phyloP scores from a whole-genome alignment of 192 early-diverging fungal species.

The Linnemannia schmuckeri region DNA sequence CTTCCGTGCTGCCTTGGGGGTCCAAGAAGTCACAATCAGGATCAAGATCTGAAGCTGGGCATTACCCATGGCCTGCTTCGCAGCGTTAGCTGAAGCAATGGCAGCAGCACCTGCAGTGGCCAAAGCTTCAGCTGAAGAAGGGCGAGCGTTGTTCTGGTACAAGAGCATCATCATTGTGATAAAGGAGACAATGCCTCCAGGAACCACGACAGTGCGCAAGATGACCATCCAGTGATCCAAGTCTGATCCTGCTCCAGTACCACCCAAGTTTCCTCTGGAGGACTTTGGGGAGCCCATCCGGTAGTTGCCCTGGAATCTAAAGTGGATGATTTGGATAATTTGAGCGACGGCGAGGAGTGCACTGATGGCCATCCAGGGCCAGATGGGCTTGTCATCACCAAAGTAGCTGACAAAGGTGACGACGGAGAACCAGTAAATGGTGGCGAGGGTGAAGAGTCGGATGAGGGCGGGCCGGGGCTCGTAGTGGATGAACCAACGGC shows the following conservation, averaged over 20 bases:
- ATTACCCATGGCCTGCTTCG: constrained; percentile 41
- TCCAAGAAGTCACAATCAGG: constrained; percentile 69
- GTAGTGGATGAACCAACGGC: constrained; percentile 70
- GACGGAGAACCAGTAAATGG: constrained; percentile 65
- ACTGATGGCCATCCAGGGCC: constrained; percentile 69
- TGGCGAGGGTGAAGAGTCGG: constrained; percentile 64
- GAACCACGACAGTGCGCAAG: constrained; percentile 57
- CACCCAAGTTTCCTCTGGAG: not conserved
- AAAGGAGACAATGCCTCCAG: constrained; percentile 64
- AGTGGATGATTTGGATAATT: constrained; percentile 55
- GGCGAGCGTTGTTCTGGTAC: constrained; percentile 58
- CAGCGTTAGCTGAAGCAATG: constrained; percentile 35
- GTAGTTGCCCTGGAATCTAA: constrained; percentile 33
- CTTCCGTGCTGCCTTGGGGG: constrained; percentile 63
- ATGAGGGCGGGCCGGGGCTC: constrained; percentile 65
- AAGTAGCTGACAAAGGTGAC: constrained; percentile 65
- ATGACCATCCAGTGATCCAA: constrained; percentile 31
- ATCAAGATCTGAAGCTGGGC: constrained; percentile 64
- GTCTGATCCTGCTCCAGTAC: not conserved
- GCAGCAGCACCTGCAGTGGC: constrained; percentile 36
- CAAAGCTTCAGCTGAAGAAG: constrained; percentile 42
- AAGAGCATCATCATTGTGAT: constrained; percentile 67
- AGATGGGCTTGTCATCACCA: constrained; percentile 69
- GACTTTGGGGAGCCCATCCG: constrained; percentile 5
- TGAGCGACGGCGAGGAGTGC: constrained; percentile 60